These are phyloP conservation scores for Leishmania mexicana DNA, from an alignment of 208 protist species.

Conservation along the genomic window DNA sequence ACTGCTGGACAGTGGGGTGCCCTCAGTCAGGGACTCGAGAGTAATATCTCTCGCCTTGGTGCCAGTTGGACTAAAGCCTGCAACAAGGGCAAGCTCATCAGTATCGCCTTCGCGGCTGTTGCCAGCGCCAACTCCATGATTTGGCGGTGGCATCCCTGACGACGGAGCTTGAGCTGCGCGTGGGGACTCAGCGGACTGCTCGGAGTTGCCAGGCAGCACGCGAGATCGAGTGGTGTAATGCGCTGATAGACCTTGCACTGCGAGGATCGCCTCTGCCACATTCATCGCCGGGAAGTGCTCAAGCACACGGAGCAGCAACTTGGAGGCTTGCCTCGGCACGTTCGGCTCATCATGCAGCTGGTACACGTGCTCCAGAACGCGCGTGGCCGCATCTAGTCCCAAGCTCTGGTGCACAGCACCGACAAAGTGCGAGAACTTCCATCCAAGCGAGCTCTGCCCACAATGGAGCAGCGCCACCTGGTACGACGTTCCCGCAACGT, in stretches of 20 bases:
- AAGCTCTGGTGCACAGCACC: conserved; percentile 63
- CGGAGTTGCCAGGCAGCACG: conserved; percentile 12
- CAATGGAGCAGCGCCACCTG: conserved; percentile 53
- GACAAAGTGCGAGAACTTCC: conserved; percentile 88
- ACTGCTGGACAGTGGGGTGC: background rate
- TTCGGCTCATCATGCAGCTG: conserved; percentile 26
- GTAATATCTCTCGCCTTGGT: conserved; percentile 14
- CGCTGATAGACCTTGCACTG: conserved; percentile 69
- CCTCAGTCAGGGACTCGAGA: conserved; percentile 29
- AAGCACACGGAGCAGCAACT: conserved; percentile 51
- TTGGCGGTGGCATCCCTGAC: background rate
- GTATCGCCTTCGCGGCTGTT: background rate
- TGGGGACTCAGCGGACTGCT: background rate
- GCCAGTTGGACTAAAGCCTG: conserved; percentile 19
- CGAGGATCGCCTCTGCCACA: conserved; percentile 75
- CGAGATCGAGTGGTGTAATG: conserved; percentile 68
- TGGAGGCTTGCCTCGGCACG: conserved; percentile 41
- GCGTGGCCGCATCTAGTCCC: conserved; percentile 24
- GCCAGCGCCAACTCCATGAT: background rate
- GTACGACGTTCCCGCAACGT: conserved; percentile 79
- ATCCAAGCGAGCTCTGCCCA: conserved; percentile 79
- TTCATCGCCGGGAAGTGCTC: conserved; percentile 58
- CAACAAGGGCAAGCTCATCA: conserved; percentile 16
- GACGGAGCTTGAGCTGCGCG: background rate
- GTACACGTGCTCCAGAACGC: conserved; percentile 51